Conservation (phyloP, 306 rosid genomes). For the Ceratonia siliqua region DNA sequence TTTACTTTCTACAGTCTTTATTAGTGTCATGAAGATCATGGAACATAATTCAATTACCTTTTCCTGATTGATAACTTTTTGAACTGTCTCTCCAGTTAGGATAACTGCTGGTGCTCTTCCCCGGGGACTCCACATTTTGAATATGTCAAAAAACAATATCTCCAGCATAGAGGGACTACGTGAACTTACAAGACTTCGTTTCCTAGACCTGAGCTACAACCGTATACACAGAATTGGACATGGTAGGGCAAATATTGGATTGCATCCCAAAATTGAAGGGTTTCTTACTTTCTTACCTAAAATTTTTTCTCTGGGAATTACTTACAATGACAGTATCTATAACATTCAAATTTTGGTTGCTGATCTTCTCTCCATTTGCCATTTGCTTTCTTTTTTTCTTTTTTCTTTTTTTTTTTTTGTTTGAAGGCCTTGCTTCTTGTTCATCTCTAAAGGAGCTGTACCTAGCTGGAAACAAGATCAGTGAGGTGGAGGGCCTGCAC, state of each 20-base stretch:
- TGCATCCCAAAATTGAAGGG: neutral
- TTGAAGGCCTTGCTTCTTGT: slow-evolving; percentile 84
- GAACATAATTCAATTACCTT: neutral
- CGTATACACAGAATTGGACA: slow-evolving; percentile 84
- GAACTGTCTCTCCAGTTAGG: slow-evolving; percentile 58
- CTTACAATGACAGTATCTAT: neutral
- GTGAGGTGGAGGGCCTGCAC: slow-evolving; percentile 98
- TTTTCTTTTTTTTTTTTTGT: slow-evolving; percentile 20
- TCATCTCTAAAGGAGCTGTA: slow-evolving; percentile 90
- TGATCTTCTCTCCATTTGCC: slow-evolving; percentile 15
- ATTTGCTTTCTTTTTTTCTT: neutral
- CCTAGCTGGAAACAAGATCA: slow-evolving; percentile 90
- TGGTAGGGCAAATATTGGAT: slow-evolving; percentile 52
- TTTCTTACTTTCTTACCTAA: neutral
- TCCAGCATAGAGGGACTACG: slow-evolving; percentile 84
- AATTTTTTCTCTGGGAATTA: neutral
- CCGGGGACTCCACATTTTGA: slow-evolving; percentile 83
- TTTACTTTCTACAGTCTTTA: slow-evolving; percentile 7
- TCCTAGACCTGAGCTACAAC: slow-evolving; percentile 86
- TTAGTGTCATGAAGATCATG: slow-evolving; percentile 5
- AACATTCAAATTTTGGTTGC: slow-evolving; percentile 26
- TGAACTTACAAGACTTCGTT: slow-evolving; percentile 89
- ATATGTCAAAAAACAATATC: slow-evolving; percentile 82
- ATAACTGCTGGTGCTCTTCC: slow-evolving; percentile 92
- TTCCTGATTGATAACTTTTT: slow-evolving; percentile 17